Evolutionary conservation across 164 flowering plant genomes (phyloP).

Genomic region (Vitis amurensis): DNA sequence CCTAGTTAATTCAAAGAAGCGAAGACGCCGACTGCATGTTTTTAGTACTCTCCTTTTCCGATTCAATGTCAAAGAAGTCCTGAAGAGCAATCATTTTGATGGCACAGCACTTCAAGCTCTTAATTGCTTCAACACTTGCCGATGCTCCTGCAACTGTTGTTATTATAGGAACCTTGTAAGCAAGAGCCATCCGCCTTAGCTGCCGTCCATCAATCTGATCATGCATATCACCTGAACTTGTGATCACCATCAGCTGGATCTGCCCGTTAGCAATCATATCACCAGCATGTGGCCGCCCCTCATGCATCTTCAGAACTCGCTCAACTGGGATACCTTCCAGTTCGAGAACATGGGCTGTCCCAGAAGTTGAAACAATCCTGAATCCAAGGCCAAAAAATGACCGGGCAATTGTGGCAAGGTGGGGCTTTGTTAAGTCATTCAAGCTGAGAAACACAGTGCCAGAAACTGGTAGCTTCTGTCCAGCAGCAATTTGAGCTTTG

Average conservation of each 20-base stretch:
- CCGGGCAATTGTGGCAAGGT: slow-evolving; percentile 62
- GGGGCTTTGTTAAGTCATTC: slow-evolving; percentile 80
- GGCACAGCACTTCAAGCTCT: slow-evolving; percentile 62
- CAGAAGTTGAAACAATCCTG: slow-evolving; percentile 68
- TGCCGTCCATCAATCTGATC: slow-evolving; percentile 81
- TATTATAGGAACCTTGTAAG: slow-evolving; percentile 82
- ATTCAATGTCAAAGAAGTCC: slow-evolving; percentile 57
- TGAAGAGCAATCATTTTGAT: slow-evolving; percentile 78
- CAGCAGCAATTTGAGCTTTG: slow-evolving; percentile 90
- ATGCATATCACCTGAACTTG: slow-evolving; percentile 87
- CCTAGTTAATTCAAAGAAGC: slow-evolving; percentile 6
- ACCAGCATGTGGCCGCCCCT: slow-evolving; percentile 91
- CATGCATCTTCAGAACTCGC: slow-evolving; percentile 85
- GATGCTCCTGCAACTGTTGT: slow-evolving; percentile 88
- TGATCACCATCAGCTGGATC: slow-evolving; percentile 88
- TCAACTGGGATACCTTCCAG: slow-evolving; percentile 71
- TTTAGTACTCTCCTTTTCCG: slow-evolving; percentile 13
- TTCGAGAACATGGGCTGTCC: slow-evolving; percentile 79
- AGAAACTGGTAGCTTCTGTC: slow-evolving; percentile 79
- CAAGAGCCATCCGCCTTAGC: slow-evolving; percentile 89
- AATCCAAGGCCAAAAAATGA: slow-evolving; percentile 72
- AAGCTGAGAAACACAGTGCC: slow-evolving; percentile 87
- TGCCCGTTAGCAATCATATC: slow-evolving; percentile 86
- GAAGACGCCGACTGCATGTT: slow-evolving; percentile 56
- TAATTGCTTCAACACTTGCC: slow-evolving; percentile 79